Evolutionary conservation across 75 land plant species (phyloP).

Genomic region (Pinus tabuliformis): DNA sequence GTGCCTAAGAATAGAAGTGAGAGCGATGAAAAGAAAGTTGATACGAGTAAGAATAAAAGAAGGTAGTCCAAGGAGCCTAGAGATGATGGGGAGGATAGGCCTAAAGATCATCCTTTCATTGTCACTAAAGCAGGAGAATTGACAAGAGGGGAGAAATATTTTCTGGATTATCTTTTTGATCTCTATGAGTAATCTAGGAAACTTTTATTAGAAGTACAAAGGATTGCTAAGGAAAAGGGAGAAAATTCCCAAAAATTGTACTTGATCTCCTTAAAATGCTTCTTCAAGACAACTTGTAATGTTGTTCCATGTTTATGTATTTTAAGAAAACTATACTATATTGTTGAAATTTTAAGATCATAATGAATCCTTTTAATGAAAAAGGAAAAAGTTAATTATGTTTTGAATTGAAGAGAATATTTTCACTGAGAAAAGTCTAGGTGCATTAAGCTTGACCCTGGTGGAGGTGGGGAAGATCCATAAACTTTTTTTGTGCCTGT

Average conservation of each 20-base stretch:
- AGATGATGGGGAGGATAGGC: constrained; percentile 60
- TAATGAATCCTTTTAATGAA: too few species aligned
- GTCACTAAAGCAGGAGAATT: constrained; percentile 97
- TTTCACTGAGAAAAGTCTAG: too few species aligned
- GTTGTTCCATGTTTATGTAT: background rate
- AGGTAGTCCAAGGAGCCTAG: constrained; percentile 7
- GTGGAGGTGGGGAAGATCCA: too few species aligned
- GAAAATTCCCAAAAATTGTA: constrained; percentile 97
- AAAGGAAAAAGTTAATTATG: too few species aligned
- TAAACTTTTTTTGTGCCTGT: too few species aligned
- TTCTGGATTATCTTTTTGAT: constrained; percentile 92
- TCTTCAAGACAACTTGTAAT: too few species aligned
- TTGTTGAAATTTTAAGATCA: too few species aligned
- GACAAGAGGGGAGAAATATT: constrained; percentile 98
- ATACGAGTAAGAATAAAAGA: background rate
- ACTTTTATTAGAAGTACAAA: constrained; percentile 83
- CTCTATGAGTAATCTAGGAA: constrained; percentile 90
- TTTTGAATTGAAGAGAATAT: too few species aligned
- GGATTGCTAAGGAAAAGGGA: constrained; percentile 74
- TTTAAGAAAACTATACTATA: too few species aligned
- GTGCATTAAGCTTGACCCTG: too few species aligned
- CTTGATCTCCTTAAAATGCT: background rate
- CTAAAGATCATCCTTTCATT: constrained; percentile 94
- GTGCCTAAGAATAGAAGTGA: background rate
- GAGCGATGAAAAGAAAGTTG: background rate